Evolutionary conservation across 768 basidiomycete genomes (phyloP).

Genomic region (Serpula lacrymans): DNA sequence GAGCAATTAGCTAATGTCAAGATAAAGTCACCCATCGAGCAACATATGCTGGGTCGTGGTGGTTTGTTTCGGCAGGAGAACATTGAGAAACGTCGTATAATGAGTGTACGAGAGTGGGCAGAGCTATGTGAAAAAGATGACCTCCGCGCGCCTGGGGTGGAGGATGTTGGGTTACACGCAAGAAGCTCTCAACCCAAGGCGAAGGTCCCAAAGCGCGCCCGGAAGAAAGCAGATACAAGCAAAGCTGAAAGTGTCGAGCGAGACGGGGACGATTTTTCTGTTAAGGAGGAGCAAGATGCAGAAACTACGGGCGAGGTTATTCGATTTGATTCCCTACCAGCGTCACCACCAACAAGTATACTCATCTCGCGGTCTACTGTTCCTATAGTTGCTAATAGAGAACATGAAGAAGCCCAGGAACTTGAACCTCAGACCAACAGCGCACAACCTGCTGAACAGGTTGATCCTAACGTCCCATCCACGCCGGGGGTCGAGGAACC

Average conservation of each 20-base stretch:
- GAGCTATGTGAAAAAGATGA: slow-evolving; percentile 74
- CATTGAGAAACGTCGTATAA: slow-evolving; percentile 77
- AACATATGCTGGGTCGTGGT: slow-evolving; percentile 82
- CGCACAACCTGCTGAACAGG: not conserved
- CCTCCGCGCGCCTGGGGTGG: slow-evolving; percentile 67
- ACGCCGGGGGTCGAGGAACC: slow-evolving; percentile 15
- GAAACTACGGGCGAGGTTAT: no score
- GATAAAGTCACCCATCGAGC: slow-evolving; percentile 89
- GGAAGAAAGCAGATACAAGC: slow-evolving; percentile 36
- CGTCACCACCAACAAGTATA: slow-evolving; percentile 28
- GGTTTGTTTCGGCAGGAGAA: slow-evolving; percentile 91
- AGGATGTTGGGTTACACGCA: slow-evolving; percentile 58
- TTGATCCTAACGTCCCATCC: slow-evolving; percentile 1
- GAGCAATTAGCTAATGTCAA: slow-evolving; percentile 71
- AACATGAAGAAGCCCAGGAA: not conserved
- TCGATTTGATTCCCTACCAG: slow-evolving; percentile 10
- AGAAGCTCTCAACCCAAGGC: slow-evolving; percentile 34
- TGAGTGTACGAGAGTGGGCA: slow-evolving; percentile 87
- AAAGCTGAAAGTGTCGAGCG: slow-evolving; percentile 45
- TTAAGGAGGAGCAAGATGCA: slow-evolving; percentile 44
- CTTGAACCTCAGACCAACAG: slow-evolving; percentile 15
- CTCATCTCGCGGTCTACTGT: slow-evolving; percentile 12
- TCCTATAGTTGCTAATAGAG: not conserved
- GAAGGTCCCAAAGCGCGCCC: slow-evolving; percentile 36
- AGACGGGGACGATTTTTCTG: slow-evolving; percentile 26